phyloP scores from a whole-genome alignment of 129 eudicot genomes.

The Flaveria sonorensis region DNA sequence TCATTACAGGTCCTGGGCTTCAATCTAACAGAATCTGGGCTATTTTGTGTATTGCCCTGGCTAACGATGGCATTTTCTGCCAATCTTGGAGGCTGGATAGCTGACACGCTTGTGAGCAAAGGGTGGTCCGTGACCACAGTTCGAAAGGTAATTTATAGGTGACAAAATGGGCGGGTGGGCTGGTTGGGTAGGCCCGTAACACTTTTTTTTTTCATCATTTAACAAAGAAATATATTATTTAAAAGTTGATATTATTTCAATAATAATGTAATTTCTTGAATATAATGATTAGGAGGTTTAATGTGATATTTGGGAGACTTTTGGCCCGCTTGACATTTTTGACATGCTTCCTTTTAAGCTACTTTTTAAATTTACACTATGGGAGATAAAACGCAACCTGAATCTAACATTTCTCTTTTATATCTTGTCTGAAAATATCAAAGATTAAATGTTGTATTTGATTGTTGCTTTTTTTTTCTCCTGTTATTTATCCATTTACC shows the following conservation, averaged over 20 bases:
- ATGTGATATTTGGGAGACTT: not conserved
- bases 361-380: not conserved
- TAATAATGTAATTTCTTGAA: not conserved
- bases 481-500: not conserved
- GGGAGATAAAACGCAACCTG: not conserved
- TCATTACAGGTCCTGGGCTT: constrained; percentile 72
- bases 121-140: constrained; percentile 83
- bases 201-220: not conserved
- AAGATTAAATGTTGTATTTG: not conserved
- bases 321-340: not conserved
- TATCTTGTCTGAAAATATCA: not conserved
- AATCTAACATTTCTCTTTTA: not conserved
- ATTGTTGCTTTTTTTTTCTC: not conserved
- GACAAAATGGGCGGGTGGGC: not conserved
- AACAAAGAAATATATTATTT: not conserved
- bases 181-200: not conserved
- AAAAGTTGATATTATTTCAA: not conserved
- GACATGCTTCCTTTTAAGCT: not conserved
- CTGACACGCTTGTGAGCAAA: constrained; percentile 85
- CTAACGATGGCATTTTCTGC: constrained; percentile 96
- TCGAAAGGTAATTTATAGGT: constrained; percentile 62
- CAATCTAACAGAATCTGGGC: constrained; percentile 88
- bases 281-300: not conserved
- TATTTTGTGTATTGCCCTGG: constrained; percentile 90
- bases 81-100: constrained; percentile 98